Base-by-base conservation (phyloP, 305 asterid genomes). In the Fraxinus dipetala region DNA sequence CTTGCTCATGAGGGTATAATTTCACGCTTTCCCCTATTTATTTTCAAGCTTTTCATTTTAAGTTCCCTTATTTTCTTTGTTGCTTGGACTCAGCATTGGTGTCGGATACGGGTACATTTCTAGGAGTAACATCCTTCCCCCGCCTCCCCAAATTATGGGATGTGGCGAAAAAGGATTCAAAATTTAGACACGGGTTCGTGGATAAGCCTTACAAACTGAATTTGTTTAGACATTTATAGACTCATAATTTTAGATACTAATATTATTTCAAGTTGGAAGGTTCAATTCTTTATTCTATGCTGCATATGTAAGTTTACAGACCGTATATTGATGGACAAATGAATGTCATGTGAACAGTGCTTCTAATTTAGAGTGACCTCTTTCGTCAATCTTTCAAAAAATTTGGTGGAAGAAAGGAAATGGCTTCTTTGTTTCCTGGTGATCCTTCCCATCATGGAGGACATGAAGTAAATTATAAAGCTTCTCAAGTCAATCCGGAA, bases 341-440 rank as follows among this genome's bases (percentile, higher is more conserved):
- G 34, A 65, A 65, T 6, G 34, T 65, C 45, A 35, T 79, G 54
- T 59, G 85, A 76, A 31, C 65, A 32, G 86, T 79, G 83, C 76
- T 20, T 84, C 76, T n/a, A 82, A 61, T 75, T 26, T 35, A 26
- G 67, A 81, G 81, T 78, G 78, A 72, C 67, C 67, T 38, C 83
- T 72, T 61, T 78, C 31, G 67, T 54, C 51, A 61, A 85, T 80
- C 63, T 72, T 83, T 63, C 63, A 75, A 83, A 59, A 76, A 13
- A 65, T 73, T 80, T 78, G 79, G 78, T 85, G 83, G 82, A 79
- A 72, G 80, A 78, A 80, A 81, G 84, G 90, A 89, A 74, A 92
- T 92, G 97, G 92, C 97, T 87, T 84, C 86, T 79, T 72, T 84
- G 79, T 73, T 89, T 83, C 69, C 90, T 59, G 93, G 89, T 85